A percentile compares a stretch with the other conserved stretches of the same genome.
Conservation (phyloP, 2,329 filamentous ascomycete species). For the Neurospora sp. region DNA sequence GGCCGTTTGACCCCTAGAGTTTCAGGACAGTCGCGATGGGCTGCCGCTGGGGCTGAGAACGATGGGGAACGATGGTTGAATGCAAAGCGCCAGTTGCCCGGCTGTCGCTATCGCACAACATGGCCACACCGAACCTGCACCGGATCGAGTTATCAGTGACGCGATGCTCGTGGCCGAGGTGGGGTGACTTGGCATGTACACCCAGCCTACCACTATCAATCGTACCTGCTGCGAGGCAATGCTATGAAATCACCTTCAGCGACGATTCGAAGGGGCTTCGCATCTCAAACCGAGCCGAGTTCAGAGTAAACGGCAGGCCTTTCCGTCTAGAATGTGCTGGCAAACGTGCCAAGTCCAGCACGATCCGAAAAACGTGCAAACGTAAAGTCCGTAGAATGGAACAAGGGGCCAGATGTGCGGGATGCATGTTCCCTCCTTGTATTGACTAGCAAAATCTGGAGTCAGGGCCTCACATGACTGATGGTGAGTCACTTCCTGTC, state of each 20-base stretch:
- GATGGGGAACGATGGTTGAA: background rate
- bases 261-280: background rate
- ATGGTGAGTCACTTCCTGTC: background rate
- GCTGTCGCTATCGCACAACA: background rate
- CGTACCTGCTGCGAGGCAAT: background rate
- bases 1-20: background rate
- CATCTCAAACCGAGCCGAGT: background rate
- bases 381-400: background rate
- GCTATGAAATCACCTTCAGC: background rate
- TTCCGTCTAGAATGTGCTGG: background rate
- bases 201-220: background rate
- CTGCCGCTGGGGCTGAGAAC: background rate
- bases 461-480: background rate
- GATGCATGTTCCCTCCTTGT: background rate
- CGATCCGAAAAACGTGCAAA: background rate
- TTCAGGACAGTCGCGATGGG: background rate
- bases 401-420: background rate
- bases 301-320: background rate
- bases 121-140: background rate
- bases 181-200: background rate
- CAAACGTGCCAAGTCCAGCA: background rate
- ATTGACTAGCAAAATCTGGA: background rate
- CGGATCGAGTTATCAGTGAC: background rate
- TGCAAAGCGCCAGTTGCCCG: background rate
- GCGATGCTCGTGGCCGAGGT: background rate